phyloP scores from a whole-genome alignment of 768 basidiomycete genomes.

The Termitomyces sp. region DNA sequence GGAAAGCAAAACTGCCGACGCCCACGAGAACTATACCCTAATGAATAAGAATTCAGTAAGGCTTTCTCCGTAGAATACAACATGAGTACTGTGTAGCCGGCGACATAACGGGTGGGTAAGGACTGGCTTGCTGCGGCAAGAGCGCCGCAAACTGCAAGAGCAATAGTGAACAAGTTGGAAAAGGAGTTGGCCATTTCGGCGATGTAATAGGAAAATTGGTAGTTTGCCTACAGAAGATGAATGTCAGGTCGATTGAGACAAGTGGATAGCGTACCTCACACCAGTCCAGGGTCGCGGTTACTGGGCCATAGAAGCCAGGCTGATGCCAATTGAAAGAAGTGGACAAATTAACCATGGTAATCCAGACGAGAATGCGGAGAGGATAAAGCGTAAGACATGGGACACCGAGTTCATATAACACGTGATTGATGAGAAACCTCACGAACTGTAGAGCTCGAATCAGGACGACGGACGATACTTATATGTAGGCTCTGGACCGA shows the following conservation, averaged over 20 bases:
- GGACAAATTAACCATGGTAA: slow-evolving; percentile 34
- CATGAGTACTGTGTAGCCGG: slow-evolving; percentile 39
- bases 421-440: slow-evolving; percentile 9
- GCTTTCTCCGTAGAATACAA: slow-evolving; percentile 1
- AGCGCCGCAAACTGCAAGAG: slow-evolving; percentile 50
- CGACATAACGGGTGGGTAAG: slow-evolving; percentile 41
- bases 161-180: slow-evolving; percentile 65
- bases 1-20: slow-evolving; percentile 77
- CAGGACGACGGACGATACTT: neutral
- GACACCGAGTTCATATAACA: neutral
- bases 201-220: slow-evolving; percentile 74
- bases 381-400: slow-evolving; percentile 2
- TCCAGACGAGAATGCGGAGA: neutral
- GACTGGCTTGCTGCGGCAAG: slow-evolving; percentile 30
- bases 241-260: neutral
- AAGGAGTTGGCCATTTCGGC: slow-evolving; percentile 77
- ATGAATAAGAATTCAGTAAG: neutral
- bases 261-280: slow-evolving; percentile 50
- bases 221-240: slow-evolving; percentile 53
- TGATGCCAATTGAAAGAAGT: slow-evolving; percentile 32
- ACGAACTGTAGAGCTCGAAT: neutral
- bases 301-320: slow-evolving; percentile 57
- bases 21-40: slow-evolving; percentile 71
- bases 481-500: neutral
- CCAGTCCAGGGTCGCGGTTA: slow-evolving; percentile 74